Percentiles rank a stretch among this genome's conserved stretches.
Evolutionary conservation across 441 rosid species (phyloP).

Genomic region (Capsella rubella): DNA sequence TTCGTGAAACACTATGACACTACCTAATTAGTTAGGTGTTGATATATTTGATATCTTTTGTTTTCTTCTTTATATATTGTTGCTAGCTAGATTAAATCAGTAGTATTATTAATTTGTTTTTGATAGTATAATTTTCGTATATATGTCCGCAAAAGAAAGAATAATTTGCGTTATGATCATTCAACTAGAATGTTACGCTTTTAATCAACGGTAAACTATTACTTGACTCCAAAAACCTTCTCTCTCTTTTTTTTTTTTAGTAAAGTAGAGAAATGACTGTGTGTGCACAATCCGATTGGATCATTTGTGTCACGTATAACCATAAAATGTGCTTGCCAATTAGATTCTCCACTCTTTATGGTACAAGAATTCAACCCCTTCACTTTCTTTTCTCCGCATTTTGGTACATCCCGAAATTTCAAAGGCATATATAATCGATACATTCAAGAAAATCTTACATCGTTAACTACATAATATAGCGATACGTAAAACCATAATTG

Average conservation of each 20-base stretch:
- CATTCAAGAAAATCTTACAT: not conserved
- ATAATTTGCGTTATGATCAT: constrained; percentile 5
- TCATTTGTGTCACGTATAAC: constrained; percentile 8
- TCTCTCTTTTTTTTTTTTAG: not conserved
- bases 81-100: not conserved
- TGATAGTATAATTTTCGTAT: not conserved
- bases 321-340: not conserved
- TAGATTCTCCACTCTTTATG: not conserved
- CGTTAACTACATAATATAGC: not conserved
- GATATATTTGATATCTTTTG: constrained; percentile 2
- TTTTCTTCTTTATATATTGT: constrained; percentile 4
- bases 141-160: constrained; percentile 6
- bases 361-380: not conserved
- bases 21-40: not conserved
- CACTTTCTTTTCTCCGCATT: constrained; percentile 2
- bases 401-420: not conserved
- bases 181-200: constrained; percentile 1
- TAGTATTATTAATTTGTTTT: not conserved
- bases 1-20: not conserved
- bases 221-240: not conserved
- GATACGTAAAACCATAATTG: not conserved
- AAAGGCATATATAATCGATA: not conserved
- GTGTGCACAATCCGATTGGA: not conserved
- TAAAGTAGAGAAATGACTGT: not conserved
- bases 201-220: not conserved